Base-by-base conservation (phyloP, 2,329 filamentous ascomycete species). In the Neonectria ditissima region DNA sequence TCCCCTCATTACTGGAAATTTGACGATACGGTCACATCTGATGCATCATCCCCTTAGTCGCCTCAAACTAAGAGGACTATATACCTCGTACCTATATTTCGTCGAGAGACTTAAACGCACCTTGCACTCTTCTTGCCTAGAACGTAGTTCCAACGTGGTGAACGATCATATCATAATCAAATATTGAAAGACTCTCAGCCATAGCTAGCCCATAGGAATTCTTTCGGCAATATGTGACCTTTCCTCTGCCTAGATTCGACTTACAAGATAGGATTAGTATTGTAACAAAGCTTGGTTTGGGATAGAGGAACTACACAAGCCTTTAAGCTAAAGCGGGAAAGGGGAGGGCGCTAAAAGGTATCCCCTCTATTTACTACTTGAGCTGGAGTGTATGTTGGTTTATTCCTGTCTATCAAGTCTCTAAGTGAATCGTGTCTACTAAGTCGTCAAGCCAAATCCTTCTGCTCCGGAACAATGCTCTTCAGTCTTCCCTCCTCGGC, bases 401-500 rank as follows among this genome's bases (percentile, higher is more conserved):
- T 37, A n/a, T 37, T 26, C 10, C 8, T 47, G 14, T 6, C 6
- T 20, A 22, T 48, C 58, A 34, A 60, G 13, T 60, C 14, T 32
- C 20, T 54, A 24, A 24, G 9, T n/a, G 4, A 28, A 30, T 9
- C 10, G 4, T 32, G 8, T 18, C 9, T 3, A 7, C 18, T 30
- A 43, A 14, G 22, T 28, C 16, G 43, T 62, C 65, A 73, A 45
- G 63, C 68, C 59, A 80, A 62, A 4, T 73, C 63, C 66, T 72
- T 79, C 78, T 95, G 92, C 79, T 95, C 92, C 1, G 87, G 85
- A n/a, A 95, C 91, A 20, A 90, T 86, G 65, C 85, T 92, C 75
- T 86, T 87, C 72, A 94, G 75, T 68, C 82, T 86, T 0, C 89
- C 89, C 52, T 83, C 83, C 67, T 86, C 82, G 6, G 94, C 69